Evolutionary conservation across 1,284 basidiomycete genomes (phyloP).

Genomic region (Trichosporon asahii): DNA sequence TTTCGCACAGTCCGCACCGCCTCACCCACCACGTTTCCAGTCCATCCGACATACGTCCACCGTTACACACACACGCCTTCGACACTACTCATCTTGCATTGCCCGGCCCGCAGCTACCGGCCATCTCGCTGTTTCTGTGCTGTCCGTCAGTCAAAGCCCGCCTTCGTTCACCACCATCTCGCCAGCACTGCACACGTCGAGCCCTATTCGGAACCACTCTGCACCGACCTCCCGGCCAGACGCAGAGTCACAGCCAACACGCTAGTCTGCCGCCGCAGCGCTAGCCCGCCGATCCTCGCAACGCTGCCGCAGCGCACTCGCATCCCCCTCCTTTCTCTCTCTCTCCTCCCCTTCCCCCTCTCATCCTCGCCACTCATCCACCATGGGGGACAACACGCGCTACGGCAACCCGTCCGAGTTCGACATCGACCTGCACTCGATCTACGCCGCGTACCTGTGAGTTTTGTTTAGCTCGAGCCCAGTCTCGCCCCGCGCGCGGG

Average conservation of each 20-base stretch:
- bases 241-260: neutral
- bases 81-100: neutral
- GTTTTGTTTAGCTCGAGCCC: constrained; percentile 13
- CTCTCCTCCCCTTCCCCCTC: neutral
- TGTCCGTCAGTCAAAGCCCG: neutral
- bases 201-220: neutral
- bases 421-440: constrained; percentile 79
- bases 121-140: too few species aligned
- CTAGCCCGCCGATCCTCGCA: neutral
- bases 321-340: neutral
- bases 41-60: neutral
- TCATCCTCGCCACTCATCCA: neutral
- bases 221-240: neutral
- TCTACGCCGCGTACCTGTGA: constrained; percentile 74
- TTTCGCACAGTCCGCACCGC: neutral
- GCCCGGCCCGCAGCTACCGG: neutral
- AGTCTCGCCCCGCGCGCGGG: too few species aligned
- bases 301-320: neutral
- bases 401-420: constrained; percentile 71
- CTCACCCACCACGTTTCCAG: neutral
- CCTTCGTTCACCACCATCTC: neutral
- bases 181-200: neutral
- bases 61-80: neutral
- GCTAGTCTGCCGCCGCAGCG: neutral
- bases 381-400: constrained; percentile 41